These are phyloP conservation scores for Detonula confervacea DNA, from an alignment of 352 stramenopile genomes.

Conservation along the genomic window DNA sequence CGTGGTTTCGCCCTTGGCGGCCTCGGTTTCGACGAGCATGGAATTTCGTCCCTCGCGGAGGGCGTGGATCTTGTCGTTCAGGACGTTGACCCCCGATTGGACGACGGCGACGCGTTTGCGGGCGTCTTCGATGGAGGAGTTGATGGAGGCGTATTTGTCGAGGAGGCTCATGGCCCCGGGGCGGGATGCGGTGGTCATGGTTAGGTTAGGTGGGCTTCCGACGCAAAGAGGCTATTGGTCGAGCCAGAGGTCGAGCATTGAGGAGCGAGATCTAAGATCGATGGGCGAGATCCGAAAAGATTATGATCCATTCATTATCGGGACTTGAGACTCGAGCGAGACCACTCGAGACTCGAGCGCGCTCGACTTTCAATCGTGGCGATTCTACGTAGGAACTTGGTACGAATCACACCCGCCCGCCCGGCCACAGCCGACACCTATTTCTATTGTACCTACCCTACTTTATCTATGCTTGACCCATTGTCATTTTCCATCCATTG, in stretches of 20 bases:
- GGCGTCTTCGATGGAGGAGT: constrained; percentile 57
- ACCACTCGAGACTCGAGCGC: too few species aligned
- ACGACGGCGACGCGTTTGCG: constrained; percentile 23
- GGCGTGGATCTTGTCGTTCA: constrained; percentile 26
- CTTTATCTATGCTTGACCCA: too few species aligned
- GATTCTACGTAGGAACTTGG: too few species aligned
- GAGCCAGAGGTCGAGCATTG: background rate
- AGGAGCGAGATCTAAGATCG: too few species aligned
- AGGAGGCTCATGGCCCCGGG: constrained; percentile 56
- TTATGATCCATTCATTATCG: background rate
- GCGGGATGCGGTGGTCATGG: constrained; percentile 6
- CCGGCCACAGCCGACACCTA: too few species aligned
- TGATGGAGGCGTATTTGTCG: constrained; percentile 65
- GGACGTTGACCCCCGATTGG: constrained; percentile 25
- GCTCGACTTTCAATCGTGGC: too few species aligned
- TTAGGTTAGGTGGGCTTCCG: background rate
- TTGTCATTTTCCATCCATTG: too few species aligned
- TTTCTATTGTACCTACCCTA: too few species aligned
- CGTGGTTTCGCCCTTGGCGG: constrained; percentile 15
- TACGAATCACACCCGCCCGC: too few species aligned
- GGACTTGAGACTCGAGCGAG: too few species aligned
- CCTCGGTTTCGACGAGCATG: constrained; percentile 28
- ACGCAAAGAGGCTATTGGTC: background rate
- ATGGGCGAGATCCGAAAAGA: too few species aligned
- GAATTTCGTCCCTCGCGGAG: constrained; percentile 34